Conservation (phyloP, 2,329 filamentous ascomycete species). For the Malbranchea zuffiana region DNA sequence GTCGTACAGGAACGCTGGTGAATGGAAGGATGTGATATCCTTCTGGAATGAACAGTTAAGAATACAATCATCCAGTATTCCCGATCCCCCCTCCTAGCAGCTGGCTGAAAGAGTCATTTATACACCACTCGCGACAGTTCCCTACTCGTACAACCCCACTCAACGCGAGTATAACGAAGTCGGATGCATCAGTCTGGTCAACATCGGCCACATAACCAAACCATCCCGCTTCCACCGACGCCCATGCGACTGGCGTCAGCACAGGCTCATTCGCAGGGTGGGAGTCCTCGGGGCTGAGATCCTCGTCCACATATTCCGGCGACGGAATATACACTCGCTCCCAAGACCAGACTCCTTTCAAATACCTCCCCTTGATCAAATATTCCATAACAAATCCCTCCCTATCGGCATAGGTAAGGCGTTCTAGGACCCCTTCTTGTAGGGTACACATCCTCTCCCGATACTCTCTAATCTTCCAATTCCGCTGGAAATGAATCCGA, state of each 20-base stretch:
- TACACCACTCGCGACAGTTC: background rate
- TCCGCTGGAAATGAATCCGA: constrained; percentile 14
- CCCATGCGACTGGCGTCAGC: constrained; percentile 20
- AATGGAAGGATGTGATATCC: too few species aligned
- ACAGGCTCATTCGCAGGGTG: constrained; percentile 11
- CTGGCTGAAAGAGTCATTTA: background rate
- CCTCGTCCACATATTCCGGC: constrained; percentile 12
- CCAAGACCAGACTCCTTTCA: constrained; percentile 8
- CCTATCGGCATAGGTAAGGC: too few species aligned
- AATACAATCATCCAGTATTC: background rate
- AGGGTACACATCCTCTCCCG: constrained; percentile 16
- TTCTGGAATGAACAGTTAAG: too few species aligned
- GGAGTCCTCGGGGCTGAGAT: constrained; percentile 12
- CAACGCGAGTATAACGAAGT: constrained; percentile 18
- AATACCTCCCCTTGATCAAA: background rate
- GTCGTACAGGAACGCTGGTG: background rate
- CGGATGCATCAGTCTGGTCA: constrained; percentile 18
- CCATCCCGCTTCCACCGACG: constrained; percentile 19
- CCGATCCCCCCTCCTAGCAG: background rate
- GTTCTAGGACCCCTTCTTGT: too few species aligned
- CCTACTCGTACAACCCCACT: constrained; percentile 17
- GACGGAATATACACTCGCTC: constrained; percentile 9
- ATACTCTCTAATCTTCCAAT: constrained; percentile 19
- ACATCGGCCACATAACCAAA: constrained; percentile 24
- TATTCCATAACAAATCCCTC: background rate